Conservation (phyloP, 2,329 filamentous ascomycete species). For the Chaetomiaceae sp. region DNA sequence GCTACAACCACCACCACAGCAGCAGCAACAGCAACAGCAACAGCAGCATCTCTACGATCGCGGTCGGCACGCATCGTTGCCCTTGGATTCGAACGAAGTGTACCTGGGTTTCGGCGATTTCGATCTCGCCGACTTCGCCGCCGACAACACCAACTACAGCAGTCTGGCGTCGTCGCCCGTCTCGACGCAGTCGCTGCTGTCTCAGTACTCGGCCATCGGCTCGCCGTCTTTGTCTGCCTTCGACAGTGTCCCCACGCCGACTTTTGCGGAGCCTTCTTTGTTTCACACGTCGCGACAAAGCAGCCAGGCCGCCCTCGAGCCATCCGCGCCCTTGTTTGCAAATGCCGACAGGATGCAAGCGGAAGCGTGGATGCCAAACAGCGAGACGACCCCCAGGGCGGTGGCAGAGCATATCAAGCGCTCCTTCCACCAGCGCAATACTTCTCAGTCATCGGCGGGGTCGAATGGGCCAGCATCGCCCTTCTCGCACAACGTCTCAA, state of each 20-base stretch:
- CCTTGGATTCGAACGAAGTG: constrained; percentile 17
- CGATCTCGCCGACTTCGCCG: constrained; percentile 22
- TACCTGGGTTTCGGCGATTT: constrained; percentile 18
- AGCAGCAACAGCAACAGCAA: constrained; percentile 15
- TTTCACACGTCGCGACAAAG: constrained; percentile 21
- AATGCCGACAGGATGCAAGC: constrained; percentile 35
- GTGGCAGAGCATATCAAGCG: no score
- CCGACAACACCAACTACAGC: constrained; percentile 17
- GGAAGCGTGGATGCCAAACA: constrained; percentile 38
- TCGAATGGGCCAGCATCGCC: constrained; percentile 59
- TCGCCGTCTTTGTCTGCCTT: constrained; percentile 31
- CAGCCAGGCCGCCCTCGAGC: constrained; percentile 26
- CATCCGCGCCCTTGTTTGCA: constrained; percentile 26
- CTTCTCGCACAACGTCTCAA: constrained; percentile 50
- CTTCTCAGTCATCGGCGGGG: constrained; percentile 57
- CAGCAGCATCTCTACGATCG: constrained; percentile 26
- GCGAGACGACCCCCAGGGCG: constrained; percentile 37
- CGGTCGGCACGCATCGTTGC: constrained; percentile 9
- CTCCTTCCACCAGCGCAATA: constrained; percentile 53
- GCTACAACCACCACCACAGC: no score
- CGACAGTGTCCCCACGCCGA: constrained; percentile 32
- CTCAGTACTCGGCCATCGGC: constrained; percentile 23
- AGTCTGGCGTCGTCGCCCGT: constrained; percentile 31
- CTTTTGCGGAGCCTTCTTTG: constrained; percentile 24
- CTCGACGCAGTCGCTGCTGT: constrained; percentile 29